A percentile compares a stretch with the other conserved stretches of the same genome.
Evolutionary conservation across 176 grass and related monocot genomes (phyloP).

Genomic region (Juncus inflexus): DNA sequence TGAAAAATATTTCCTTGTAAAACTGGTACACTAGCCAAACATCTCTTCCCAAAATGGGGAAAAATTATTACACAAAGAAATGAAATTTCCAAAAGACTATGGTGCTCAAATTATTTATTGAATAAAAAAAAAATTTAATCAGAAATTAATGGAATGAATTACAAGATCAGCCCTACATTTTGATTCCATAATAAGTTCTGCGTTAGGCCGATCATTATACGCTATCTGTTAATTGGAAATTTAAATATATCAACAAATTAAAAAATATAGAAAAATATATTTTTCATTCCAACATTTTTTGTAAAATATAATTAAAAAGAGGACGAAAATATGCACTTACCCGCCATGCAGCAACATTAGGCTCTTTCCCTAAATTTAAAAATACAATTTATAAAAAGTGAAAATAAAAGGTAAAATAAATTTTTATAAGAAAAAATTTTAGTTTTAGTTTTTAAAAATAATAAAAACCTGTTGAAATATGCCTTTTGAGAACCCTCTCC

Average conservation of each 20-base stretch:
- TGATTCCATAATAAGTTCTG: slow-evolving; percentile 72
- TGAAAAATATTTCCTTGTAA: background rate
- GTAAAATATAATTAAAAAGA: background rate
- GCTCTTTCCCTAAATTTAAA: slow-evolving; percentile 59
- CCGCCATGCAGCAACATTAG: slow-evolving; percentile 77
- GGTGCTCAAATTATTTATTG: too few species aligned
- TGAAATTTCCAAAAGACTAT: background rate
- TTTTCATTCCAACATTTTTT: too few species aligned
- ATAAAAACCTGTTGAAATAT: slow-evolving; percentile 67
- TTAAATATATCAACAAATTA: background rate
- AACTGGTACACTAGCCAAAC: background rate
- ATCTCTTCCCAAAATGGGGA: background rate
- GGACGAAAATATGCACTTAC: slow-evolving; percentile 37
- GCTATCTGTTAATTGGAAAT: slow-evolving; percentile 47
- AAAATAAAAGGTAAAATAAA: background rate
- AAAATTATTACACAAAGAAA: background rate
- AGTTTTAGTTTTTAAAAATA: slow-evolving; percentile 12
- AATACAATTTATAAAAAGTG: slow-evolving; percentile 23
- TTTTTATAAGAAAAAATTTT: background rate
- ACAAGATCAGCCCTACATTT: slow-evolving; percentile 73
- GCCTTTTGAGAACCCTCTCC: slow-evolving; percentile 78
- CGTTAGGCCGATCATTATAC: slow-evolving; percentile 85
- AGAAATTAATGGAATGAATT: slow-evolving; percentile 63
- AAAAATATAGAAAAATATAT: background rate
- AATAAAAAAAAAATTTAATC: background rate